phyloP scores from a whole-genome alignment of 306 rosid genomes.

The Alnus glutinosa region DNA sequence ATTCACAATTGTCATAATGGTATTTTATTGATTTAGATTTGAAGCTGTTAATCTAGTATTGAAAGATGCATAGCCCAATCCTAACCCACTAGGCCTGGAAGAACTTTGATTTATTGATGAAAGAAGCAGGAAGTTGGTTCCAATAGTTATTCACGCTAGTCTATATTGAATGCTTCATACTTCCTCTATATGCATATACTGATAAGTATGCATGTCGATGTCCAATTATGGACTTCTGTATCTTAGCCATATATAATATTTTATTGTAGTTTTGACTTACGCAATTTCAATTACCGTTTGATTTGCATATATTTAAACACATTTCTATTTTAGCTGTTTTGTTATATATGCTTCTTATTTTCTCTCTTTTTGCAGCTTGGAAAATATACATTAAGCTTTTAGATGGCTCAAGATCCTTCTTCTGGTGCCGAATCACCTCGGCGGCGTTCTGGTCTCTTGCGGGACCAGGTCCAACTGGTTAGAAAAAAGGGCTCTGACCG shows the following conservation, averaged over 20 bases:
- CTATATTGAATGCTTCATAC: not conserved
- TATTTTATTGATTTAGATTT: not conserved
- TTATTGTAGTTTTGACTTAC: not conserved
- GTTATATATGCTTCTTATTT: conserved; percentile 1
- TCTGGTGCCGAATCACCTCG: conserved; percentile 70
- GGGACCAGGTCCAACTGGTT: conserved; percentile 83
- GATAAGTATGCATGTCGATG: not conserved
- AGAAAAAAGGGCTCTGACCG: conserved; percentile 79
- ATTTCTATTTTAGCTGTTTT: conserved; percentile 9
- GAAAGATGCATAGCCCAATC: not conserved
- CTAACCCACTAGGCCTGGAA: not conserved
- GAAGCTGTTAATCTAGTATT: not conserved
- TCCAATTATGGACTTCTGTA: not conserved
- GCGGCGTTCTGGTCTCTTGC: conserved; percentile 67
- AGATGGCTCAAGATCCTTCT: conserved; percentile 68
- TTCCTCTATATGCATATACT: not conserved
- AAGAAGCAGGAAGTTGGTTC: not conserved
- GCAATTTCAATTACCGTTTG: not conserved
- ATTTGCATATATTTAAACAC: not conserved
- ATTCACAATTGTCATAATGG: not conserved
- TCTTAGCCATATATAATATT: not conserved
- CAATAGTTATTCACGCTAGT: not conserved
- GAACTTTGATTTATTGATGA: not conserved
- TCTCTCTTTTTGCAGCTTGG: conserved; percentile 31
- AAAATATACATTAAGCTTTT: conserved; percentile 19